Conservation (phyloP, 805 yeast genomes). For the Maudiozyma barnettii region DNA sequence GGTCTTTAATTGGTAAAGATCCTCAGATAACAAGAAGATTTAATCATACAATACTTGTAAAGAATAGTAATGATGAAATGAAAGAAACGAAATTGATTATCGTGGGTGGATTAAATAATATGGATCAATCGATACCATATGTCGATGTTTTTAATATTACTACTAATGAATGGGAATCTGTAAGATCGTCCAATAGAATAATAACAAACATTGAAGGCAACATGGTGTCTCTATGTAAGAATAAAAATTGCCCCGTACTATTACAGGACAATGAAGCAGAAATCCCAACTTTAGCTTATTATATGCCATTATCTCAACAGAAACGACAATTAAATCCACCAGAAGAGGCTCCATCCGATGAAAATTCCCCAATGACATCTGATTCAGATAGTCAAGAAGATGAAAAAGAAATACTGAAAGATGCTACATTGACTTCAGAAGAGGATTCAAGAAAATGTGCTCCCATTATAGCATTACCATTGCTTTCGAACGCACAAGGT, state of each 20-base stretch:
- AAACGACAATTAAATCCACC: background rate
- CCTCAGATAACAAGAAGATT: constrained; percentile 36
- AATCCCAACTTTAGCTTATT: constrained; percentile 18
- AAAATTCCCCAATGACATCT: background rate
- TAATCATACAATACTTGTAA: constrained; percentile 41
- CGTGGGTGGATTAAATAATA: constrained; percentile 27
- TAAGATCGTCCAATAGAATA: constrained; percentile 8
- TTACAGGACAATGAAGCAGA: constrained; percentile 20
- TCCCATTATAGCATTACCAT: constrained; percentile 30
- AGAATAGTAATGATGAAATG: constrained; percentile 19
- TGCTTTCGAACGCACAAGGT: constrained; percentile 27
- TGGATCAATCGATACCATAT: constrained; percentile 23
- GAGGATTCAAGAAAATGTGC: background rate
- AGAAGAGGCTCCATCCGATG: background rate
- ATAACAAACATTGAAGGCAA: constrained; percentile 18
- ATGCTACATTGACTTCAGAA: background rate
- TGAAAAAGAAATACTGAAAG: background rate
- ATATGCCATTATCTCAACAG: constrained; percentile 3
- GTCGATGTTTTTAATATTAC: constrained; percentile 26
- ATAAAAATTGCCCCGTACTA: constrained; percentile 19
- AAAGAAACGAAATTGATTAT: constrained; percentile 26
- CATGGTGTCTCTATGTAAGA: constrained; percentile 11
- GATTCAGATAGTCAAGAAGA: background rate
- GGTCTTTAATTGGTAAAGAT: constrained; percentile 43
- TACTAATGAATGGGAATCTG: constrained; percentile 25